These are phyloP conservation scores for Luffa acutangula DNA, from an alignment of 306 rosid genomes.

Conservation along the genomic window DNA sequence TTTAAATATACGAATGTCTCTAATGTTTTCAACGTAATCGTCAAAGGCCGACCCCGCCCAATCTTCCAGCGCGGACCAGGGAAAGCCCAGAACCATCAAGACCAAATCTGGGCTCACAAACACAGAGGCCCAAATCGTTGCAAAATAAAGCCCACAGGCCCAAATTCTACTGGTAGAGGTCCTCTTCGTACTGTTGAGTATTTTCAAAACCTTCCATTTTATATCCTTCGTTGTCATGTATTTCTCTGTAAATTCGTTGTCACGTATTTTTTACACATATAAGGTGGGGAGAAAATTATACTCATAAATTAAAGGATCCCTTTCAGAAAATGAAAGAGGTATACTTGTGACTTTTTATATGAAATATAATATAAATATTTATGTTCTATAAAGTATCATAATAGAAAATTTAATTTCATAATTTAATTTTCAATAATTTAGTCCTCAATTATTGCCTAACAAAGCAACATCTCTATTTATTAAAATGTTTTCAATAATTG, in stretches of 20 bases:
- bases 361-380: not conserved
- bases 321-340: no score
- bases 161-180: not conserved
- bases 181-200: not conserved
- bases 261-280: no score
- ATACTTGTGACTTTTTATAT: not conserved
- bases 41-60: not conserved
- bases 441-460: not conserved
- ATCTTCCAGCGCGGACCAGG: not conserved
- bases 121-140: not conserved
- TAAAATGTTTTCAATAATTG: not conserved
- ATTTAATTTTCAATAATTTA: not conserved
- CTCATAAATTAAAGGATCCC: no score
- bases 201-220: not conserved
- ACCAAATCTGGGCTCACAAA: not conserved
- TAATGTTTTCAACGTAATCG: not conserved
- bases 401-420: not conserved
- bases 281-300: no score
- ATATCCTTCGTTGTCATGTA: no score
- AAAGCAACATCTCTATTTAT: not conserved
- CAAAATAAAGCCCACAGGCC: not conserved
- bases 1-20: no score
- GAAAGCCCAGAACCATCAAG: not conserved
- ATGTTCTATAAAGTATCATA: not conserved
- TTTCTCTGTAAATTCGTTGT: no score